These are phyloP conservation scores for Friedmanniomyces endolithicus DNA, from an alignment of 495 filamentous ascomycete genomes.

Conservation along the genomic window DNA sequence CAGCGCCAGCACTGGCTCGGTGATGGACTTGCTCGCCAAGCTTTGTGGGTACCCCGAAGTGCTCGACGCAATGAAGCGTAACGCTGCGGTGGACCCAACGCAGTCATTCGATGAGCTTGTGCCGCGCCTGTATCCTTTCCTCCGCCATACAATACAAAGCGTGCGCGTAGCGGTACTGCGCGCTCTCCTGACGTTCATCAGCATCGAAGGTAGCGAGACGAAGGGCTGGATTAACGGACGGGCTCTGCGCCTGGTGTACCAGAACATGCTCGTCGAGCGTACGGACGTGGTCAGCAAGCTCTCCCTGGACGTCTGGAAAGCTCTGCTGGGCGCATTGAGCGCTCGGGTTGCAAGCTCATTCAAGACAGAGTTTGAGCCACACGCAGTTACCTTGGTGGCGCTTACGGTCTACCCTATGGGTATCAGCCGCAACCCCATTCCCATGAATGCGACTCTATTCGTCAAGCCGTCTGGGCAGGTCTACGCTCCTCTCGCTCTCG, in stretches of 20 bases:
- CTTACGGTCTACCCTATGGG: constrained; percentile 82
- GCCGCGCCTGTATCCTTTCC: constrained; percentile 86
- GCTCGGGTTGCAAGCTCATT: constrained; percentile 44
- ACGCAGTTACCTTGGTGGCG: constrained; percentile 63
- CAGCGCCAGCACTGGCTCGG: constrained; percentile 89
- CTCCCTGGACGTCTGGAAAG: constrained; percentile 77
- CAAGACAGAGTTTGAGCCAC: constrained; percentile 51
- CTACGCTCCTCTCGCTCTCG: constrained; percentile 42
- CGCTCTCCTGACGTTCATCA: constrained; percentile 82
- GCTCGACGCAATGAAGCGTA: constrained; percentile 82
- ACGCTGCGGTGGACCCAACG: constrained; percentile 67
- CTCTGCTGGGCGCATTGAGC: constrained; percentile 57
- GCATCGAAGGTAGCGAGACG: constrained; percentile 68
- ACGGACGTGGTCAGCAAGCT: constrained; percentile 65
- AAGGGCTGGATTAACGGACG: constrained; percentile 88
- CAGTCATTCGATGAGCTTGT: constrained; percentile 86
- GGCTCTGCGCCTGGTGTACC: constrained; percentile 76
- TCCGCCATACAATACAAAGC: constrained; percentile 91
- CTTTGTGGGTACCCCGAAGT: constrained; percentile 91
- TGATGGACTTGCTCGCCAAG: constrained; percentile 94
- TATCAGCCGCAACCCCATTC: constrained; percentile 72
- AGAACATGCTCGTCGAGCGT: constrained; percentile 88
- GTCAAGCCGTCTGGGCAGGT: constrained; percentile 86
- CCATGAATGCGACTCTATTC: constrained; percentile 80
- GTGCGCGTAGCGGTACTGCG: constrained; percentile 87